Evolutionary conservation across 495 filamentous ascomycete species (phyloP), one percentile per base, ranked within the genome.

Genomic region (Talaromyces thailandensis): DNA sequence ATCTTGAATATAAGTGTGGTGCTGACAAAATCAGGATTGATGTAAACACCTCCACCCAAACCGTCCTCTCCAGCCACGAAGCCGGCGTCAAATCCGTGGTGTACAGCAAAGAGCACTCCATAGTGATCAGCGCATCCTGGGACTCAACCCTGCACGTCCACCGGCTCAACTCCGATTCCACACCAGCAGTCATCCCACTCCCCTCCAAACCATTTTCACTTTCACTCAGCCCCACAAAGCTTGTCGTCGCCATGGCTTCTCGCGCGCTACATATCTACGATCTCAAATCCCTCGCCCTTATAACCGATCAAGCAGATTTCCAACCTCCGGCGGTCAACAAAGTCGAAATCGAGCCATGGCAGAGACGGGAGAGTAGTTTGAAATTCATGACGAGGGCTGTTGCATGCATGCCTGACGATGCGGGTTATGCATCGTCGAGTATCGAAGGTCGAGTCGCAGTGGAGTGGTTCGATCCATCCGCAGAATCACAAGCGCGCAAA

Each of bases 401-500:
- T 1, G 85, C 91, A n/a, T 96, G 93, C 74, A 98, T 98, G 94
- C 93, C 94, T 8, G 90, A 91, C 64, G 93, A 95, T 67, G 88
- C 85, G 5, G 94, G 94, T 0, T 98, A 96, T 72, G 92, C 93
- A 5, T 91, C 86, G 0, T 87, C 83, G 21, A 88, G 84, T 64
- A 97, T 98, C 70, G 94, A 98, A 69, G 94, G 94, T 14, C 84
- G 94, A 65, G 89, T 97, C 0, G 93, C 92, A 0, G 94, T 98
- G 1, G 94, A 98, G 70, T 98, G 93, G 90, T 97, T 98, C 76
- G 94, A 97, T 69, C 88, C 93, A 12, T 88, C 84, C 7, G 78
- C 85, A 31, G 86, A 89, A 68, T 92, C 89, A 4, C 91, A 97
- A 73, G 88, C 88, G 18, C 81, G 93, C 61, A 98, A 96, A 68